Percentiles rank a stretch among this genome's conserved stretches.
Evolutionary conservation across 1,284 basidiomycete species (phyloP).

Genomic region (Tilletiaria anomala): DNA sequence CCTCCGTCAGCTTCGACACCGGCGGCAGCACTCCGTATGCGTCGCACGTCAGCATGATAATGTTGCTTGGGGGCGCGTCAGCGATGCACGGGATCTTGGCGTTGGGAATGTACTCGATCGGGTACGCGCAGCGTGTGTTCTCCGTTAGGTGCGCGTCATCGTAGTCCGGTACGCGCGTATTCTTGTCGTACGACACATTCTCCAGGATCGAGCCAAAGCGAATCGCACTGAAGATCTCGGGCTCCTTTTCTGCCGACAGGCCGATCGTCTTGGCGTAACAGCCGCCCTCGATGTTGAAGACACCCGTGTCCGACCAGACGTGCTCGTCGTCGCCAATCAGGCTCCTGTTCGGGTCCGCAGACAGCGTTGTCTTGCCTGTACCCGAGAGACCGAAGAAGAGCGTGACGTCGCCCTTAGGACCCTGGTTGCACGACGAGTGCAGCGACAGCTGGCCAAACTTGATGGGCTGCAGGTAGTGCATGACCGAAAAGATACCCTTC

Average conservation of each 20-base stretch:
- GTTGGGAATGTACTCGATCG: conserved; percentile 65
- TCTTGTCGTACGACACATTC: conserved; percentile 96
- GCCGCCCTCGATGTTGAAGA: conserved; percentile 99
- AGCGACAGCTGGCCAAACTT: conserved; percentile 96
- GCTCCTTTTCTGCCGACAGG: conserved; percentile 86
- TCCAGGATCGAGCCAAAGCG: conserved; percentile 91
- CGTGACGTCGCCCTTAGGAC: conserved; percentile 78
- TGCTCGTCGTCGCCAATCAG: conserved; percentile 40
- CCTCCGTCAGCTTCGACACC: conserved; percentile 77
- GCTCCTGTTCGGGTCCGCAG: conserved; percentile 31
- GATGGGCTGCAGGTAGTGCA: conserved; percentile 99
- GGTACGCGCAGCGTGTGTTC: conserved; percentile 72
- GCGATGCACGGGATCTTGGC: conserved; percentile 51
- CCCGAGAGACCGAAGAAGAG: conserved; percentile 98
- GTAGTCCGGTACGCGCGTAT: conserved; percentile 75
- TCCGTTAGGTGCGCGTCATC: conserved; percentile 93
- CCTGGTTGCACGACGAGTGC: conserved; percentile 98
- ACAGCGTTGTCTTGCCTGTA: conserved; percentile 69
- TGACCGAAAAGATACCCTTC: conserved; percentile 99
- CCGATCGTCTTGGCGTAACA: conserved; percentile 99
- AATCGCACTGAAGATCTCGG: conserved; percentile 93
- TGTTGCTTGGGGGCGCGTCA: conserved; percentile 51
- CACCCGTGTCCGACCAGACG: conserved; percentile 49
- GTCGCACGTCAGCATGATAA: conserved; percentile 96
- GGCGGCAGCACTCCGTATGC: conserved; percentile 96